Base-by-base conservation (phyloP, 495 filamentous ascomycete species). In the Penicillium ochrochloron region DNA sequence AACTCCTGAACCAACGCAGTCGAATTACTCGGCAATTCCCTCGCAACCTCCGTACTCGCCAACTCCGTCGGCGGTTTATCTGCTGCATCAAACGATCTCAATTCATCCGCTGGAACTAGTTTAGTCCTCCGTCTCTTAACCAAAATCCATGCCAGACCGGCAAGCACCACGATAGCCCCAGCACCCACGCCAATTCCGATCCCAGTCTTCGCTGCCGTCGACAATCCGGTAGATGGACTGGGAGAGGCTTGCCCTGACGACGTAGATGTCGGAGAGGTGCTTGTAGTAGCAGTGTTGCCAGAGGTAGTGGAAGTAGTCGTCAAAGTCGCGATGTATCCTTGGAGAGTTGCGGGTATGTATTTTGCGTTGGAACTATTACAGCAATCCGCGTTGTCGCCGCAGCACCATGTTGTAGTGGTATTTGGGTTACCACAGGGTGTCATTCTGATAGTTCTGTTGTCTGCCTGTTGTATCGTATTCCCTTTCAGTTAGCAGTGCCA, bases 301-400 rank as follows among this genome's bases (percentile, higher is more conserved):
- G 51, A 33, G 17, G 14, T 4, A 17, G 19, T 17, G 14, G 51
- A 53, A n/a, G 51, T 31, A 3, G 23, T 53, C 19, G 15, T 53
- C 29, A 21, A 8, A 31, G 23, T 29, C 14, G 25, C 9, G 27
- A 53, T 21, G 14, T 53, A 53, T 29, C 51, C 51, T 17, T 29
- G 51, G 2, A 53, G 51, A 14, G 51, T 53, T 5, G 51, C 23
- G 8, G 51, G 12, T 6, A 53, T 53, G 27, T 29, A 53, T 17
- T n/a, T n/a, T 4, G 51, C 51, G 8, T 31, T 33, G 7, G 51
- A 33, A 14, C 51, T 33, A 33, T 53, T 53, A 17, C 51, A 53
- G 51, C 51, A 53, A 53, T 53, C 51, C 9, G 25, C 17, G 51
- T 15, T 53, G 4, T 25, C 51, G 51, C 51, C 51, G 31, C 51